These are phyloP conservation scores for Serendipita sp. DNA, from an alignment of 768 basidiomycete species.

Conservation along the genomic window DNA sequence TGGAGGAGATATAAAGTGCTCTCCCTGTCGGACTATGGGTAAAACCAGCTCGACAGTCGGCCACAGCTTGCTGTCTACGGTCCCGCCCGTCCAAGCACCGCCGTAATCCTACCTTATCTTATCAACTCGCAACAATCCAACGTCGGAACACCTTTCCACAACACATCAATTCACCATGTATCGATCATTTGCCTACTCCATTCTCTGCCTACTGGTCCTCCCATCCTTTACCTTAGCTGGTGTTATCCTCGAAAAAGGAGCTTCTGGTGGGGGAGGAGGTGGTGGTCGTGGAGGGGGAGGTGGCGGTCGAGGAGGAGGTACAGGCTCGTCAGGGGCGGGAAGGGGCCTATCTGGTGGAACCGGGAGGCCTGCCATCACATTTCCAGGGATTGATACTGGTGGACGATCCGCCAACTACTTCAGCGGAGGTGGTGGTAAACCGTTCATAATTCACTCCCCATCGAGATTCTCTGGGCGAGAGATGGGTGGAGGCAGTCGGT, in stretches of 20 bases:
- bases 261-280: not conserved
- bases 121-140: not conserved
- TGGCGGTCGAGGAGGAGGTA: not conserved
- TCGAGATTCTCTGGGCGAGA: not conserved
- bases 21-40: too few relatives aligned
- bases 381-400: not conserved
- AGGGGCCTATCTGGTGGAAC: not conserved
- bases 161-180: not conserved
- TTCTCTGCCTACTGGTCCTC: not conserved
- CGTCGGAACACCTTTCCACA: not conserved
- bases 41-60: too few relatives aligned
- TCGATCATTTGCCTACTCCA: not conserved
- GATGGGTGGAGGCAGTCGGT: not conserved
- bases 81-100: too few relatives aligned
- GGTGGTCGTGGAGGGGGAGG: not conserved
- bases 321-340: not conserved
- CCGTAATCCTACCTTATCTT: not conserved
- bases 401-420: not conserved
- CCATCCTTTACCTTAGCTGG: not conserved
- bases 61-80: too few relatives aligned
- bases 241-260: not conserved
- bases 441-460: not conserved
- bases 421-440: not conserved
- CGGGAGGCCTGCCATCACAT: not conserved
- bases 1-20: too few relatives aligned